Evolutionary conservation across 169 alveolate genomes (phyloP), one percentile per base, ranked within the genome.

Genomic region (Perkinsus olseni): DNA sequence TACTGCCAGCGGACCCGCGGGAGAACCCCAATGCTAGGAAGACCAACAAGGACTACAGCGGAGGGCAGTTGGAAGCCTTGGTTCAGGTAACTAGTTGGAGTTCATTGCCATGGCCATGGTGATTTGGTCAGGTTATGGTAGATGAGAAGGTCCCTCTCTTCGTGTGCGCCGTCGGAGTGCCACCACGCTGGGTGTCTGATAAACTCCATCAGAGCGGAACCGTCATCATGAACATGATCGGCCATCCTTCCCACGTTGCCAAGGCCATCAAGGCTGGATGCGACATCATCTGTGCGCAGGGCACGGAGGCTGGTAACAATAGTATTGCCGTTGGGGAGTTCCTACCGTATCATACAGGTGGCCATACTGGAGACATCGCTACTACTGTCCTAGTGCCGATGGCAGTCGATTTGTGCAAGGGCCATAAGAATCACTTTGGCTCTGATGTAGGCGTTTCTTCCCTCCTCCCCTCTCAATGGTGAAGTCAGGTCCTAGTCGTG

Each of bases 81-180:
- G 82, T 62, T 62, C 82, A 62, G 17, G 82, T 62, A 62, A 40
- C 50, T 3, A 24, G 82, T 62, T 62, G 17, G 82, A 28, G 82
- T 0, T 8, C 34, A 4, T 62, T 4, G 82, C 13, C 82, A 13
- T 62, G 37, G 28, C 17, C 28, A 13, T 24, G 31, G 34, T 62
- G 82, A 0, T 62, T 3, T 28, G 28, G 34, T 62, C 50, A 62
- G 82, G 82, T 62, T 62, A 62, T 62, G 82, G 82, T 62, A 21
- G 82, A 62, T 62, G 82, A 62, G 82, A 62, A 62, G 17, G 82
- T 62, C 1, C 82, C 82, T 24, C 93, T 94, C 13, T 94, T 94
- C 92, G 92, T 94, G n/a, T 91, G 94, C 39, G 95, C 95, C 28
- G 95, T 94, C 17, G 95, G 95, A 0, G 95, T 94, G 82, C 92